Base-by-base conservation (phyloP, 2,329 filamentous ascomycete species). In the Aureobasidium sp. region DNA sequence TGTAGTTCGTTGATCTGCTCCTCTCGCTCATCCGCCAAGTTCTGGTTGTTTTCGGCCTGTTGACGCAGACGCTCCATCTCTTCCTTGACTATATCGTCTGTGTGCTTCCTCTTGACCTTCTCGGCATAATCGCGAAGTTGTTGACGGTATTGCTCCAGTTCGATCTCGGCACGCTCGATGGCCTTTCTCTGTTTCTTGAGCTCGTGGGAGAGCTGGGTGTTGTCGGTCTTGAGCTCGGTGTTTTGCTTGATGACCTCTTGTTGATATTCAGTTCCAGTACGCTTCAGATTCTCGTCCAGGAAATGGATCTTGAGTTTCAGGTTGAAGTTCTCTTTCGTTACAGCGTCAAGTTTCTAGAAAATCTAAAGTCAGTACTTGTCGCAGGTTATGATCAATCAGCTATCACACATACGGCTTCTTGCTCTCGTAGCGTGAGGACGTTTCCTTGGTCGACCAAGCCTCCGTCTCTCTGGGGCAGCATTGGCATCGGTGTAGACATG, bases 271-370 rank as follows among this genome's bases (percentile, higher is more conserved):
- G 90, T 91, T 0, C 93, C 93, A 60, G 88, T 85, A 73, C 95
- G 96, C 59, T 87, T 85, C 54, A 99, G 77, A 15, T 90, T 90
- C 68, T 97, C 91, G 73, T 99, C 91, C 61, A 99, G 82, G 73
- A 96, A 99, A 74, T 97, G 91, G 59, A 97, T 96, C 75, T 96
- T 97, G 68, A 97, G 83, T 75, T 97, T 97, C 59, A 99, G 81
- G 29, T 91, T 91, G 72, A 97, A 99, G 71, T 99, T 99, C 71
- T 97, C 94, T 78, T 99, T 99, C 72, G 97, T 91, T 68, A 99
- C 93, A 71, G 90, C 90, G 76, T 97, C 90, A 68, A 99, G 93
- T 67, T 85, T 84, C 80, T 84, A 21, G 57, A n/a, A 53, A 13
- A 50, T 1, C 10, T 2, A 11, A 11, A 25, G n/a, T 65, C n/a